phyloP scores from a whole-genome alignment of 192 early-diverging fungal species.

The Podila minutissima region DNA sequence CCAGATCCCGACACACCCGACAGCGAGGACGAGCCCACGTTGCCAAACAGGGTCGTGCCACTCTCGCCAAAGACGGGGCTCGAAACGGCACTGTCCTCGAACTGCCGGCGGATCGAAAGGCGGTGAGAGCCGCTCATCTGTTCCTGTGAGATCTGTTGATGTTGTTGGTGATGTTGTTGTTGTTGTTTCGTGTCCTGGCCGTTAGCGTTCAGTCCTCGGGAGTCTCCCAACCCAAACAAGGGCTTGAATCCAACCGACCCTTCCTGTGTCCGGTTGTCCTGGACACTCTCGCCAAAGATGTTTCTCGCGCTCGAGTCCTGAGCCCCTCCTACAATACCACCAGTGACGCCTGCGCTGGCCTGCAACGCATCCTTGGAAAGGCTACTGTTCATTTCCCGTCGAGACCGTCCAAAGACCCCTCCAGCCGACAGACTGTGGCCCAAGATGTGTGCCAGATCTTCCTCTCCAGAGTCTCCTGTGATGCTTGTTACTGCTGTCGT shows the following conservation, averaged over 20 bases:
- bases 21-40: background rate
- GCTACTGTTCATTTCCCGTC: conserved; percentile 16
- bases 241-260: conserved; percentile 33
- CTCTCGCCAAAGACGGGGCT: background rate
- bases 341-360: conserved; percentile 1
- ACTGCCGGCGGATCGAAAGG: background rate
- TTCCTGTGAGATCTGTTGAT: conserved; percentile 8
- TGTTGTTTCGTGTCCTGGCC: conserved; percentile 1
- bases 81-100: background rate
- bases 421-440: conserved; percentile 39
- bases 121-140: background rate
- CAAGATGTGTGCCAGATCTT: conserved; percentile 35
- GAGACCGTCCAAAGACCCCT: conserved; percentile 19
- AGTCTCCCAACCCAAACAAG: conserved; percentile 26
- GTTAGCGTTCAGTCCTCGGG: conserved; percentile 9
- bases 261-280: conserved; percentile 5
- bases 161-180: conserved; percentile 4
- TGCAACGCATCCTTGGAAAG: conserved; percentile 7
- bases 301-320: background rate
- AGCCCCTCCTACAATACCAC: background rate
- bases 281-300: background rate
- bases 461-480: conserved; percentile 16
- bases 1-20: background rate
- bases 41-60: background rate
- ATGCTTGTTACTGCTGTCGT: background rate